Evolutionary conservation across 345 rosid species (phyloP), one percentile per base, ranked within the genome.

Genomic region (Cardamine chenopodiifolia): DNA sequence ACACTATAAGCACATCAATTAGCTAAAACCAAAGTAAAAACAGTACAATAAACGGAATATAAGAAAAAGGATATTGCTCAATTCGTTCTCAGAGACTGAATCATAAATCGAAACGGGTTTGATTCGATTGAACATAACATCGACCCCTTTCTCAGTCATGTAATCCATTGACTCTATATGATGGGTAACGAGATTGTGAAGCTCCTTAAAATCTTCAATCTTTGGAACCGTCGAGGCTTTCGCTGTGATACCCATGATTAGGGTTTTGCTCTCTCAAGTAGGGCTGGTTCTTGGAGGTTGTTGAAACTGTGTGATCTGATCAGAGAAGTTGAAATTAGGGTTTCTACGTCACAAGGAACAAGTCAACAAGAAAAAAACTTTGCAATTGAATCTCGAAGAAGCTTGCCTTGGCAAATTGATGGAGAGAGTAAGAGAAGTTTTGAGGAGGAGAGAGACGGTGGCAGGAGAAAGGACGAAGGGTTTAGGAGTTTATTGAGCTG

Each of bases 81-180:
- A 82, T 44, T 79, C 77, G 70, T 56, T 82, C 12, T 70, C 76
- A 72, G 88, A 62, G 82, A 20, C 50, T 1, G 90, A 7, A 62
- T 94, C 87, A 52, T 45, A 23, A 26, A 92, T 72, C 7, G 79
- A 23, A 31, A 91, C 88, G 19, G 97, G 90, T 72, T 84, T 85
- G 80, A 90, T 73, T 45, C 75, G 75, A 28, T 70, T 68, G 71
- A 92, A 57, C 97, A 94, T 94, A 26, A 79, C 76, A 13, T 85
- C 92, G 12, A 94, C 82, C n/a, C 99, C 99, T 72, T 78, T 66
- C 0, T 86, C 91, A 12, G 85, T 72, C 88, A 90, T 85, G 88
- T 91, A 86, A 86, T 94, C 88, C 66, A 83, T 87, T 0, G 99
- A 94, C 70, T 91, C 96, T 40, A 92, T 79, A 71, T 94, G 99